Percentiles rank a stretch among this genome's conserved stretches.
Conservation (phyloP, 805 yeast species). For the Cyberlindnera euphorbiae region DNA sequence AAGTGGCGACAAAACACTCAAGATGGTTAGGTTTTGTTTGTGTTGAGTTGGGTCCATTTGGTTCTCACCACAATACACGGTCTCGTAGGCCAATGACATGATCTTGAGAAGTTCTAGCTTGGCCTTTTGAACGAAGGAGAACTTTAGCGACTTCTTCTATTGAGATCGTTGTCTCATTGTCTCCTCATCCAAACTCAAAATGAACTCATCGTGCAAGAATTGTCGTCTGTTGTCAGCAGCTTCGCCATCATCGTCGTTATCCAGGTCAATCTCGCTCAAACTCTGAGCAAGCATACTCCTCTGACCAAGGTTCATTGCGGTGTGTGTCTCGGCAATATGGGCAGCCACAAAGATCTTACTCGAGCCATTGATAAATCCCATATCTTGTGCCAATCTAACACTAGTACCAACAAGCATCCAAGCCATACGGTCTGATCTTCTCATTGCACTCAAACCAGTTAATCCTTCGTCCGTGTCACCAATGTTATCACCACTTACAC, state of each 20-base stretch:
- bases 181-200: slow-evolving; percentile 27
- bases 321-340: slow-evolving; percentile 76
- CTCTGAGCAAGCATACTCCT: slow-evolving; percentile 74
- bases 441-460: slow-evolving; percentile 79
- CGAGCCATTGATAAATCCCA: slow-evolving; percentile 72
- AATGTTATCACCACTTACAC: slow-evolving; percentile 6
- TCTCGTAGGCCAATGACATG: slow-evolving; percentile 76
- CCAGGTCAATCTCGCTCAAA: slow-evolving; percentile 59
- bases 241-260: slow-evolving; percentile 33
- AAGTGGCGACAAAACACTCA: slow-evolving; percentile 71
- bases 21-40: slow-evolving; percentile 63
- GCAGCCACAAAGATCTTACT: slow-evolving; percentile 76
- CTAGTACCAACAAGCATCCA: slow-evolving; percentile 93
- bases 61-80: slow-evolving; percentile 66
- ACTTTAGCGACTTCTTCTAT: slow-evolving; percentile 35
- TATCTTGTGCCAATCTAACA: slow-evolving; percentile 79
- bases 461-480: slow-evolving; percentile 41
- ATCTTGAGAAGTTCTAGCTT: slow-evolving; percentile 76
- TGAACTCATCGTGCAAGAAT: slow-evolving; percentile 29
- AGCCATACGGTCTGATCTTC: slow-evolving; percentile 84
- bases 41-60: slow-evolving; percentile 47
- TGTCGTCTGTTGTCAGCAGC: slow-evolving; percentile 23
- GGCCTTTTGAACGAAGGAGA: slow-evolving; percentile 65
- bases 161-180: slow-evolving; percentile 24
- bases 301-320: slow-evolving; percentile 78